Evolutionary conservation across 1,284 basidiomycete species (phyloP).

Genomic region (Takashimella koratensis): DNA sequence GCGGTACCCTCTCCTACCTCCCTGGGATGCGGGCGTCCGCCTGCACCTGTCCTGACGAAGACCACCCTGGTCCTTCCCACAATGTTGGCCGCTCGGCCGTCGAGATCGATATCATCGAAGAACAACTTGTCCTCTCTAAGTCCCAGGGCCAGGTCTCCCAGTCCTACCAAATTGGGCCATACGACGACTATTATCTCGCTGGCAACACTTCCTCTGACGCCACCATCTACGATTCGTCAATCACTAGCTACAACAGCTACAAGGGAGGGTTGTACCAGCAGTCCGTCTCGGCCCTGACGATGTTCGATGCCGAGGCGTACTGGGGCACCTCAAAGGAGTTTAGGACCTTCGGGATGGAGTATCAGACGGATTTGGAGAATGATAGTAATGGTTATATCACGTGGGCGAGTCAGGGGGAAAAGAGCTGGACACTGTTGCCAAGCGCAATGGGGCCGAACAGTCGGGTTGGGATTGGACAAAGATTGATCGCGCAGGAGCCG

Average conservation of each 20-base stretch:
- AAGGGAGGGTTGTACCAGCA: constrained; percentile 59
- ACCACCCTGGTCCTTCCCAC: constrained; percentile 62
- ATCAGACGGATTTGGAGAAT: constrained; percentile 58
- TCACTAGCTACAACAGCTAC: constrained; percentile 67
- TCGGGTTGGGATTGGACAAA: constrained; percentile 62
- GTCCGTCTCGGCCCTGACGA: background rate
- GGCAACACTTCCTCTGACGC: constrained; percentile 50
- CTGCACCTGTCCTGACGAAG: constrained; percentile 56
- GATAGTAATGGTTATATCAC: constrained; percentile 58
- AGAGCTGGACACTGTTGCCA: constrained; percentile 56
- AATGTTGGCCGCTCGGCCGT: constrained; percentile 57
- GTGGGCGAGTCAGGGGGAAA: constrained; percentile 59
- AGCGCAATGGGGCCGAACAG: constrained; percentile 61
- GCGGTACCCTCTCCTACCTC: constrained; percentile 42
- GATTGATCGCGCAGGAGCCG: constrained; percentile 78
- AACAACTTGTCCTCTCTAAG: constrained; percentile 46
- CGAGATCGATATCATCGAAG: constrained; percentile 67
- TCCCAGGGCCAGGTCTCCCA: constrained; percentile 24
- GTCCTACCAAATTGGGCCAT: constrained; percentile 48
- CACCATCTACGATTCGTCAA: constrained; percentile 39
- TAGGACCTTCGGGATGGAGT: constrained; percentile 63
- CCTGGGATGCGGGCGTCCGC: constrained; percentile 55
- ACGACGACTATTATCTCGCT: constrained; percentile 59
- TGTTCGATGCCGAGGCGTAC: background rate
- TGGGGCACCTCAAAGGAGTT: constrained; percentile 25